Conservation (phyloP, 179 eudicot genomes). For the Gypsophila paniculata region DNA sequence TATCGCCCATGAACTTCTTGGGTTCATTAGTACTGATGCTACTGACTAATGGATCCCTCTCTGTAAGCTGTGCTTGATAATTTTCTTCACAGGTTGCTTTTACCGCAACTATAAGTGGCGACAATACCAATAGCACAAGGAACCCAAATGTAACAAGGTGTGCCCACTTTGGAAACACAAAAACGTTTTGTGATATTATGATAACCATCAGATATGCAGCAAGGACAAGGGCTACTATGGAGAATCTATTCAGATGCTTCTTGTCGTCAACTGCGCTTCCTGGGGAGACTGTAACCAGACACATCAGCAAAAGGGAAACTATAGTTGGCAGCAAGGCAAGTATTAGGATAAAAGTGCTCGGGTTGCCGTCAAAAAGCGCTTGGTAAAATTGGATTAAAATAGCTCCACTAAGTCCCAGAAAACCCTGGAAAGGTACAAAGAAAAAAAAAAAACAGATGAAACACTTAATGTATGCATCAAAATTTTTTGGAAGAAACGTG, state of each 20-base stretch:
- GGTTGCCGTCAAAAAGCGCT: constrained; percentile 47
- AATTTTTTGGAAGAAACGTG: not conserved
- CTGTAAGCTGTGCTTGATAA: not conserved
- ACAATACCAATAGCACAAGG: constrained; percentile 46
- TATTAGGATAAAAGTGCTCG: constrained; percentile 58
- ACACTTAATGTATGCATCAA: not conserved
- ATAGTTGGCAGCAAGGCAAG: constrained; percentile 63
- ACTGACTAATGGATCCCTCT: constrained; percentile 19
- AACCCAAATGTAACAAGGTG: constrained; percentile 28
- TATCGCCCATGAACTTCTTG: constrained; percentile 12
- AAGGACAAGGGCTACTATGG: constrained; percentile 43
- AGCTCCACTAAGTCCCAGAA: constrained; percentile 88
- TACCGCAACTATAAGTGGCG: constrained; percentile 39
- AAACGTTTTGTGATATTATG: constrained; percentile 46
- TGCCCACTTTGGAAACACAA: constrained; percentile 42
- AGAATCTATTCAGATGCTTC: constrained; percentile 56
- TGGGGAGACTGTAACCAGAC: constrained; percentile 43
- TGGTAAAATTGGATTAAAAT: constrained; percentile 62
- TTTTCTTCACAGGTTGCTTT: constrained; percentile 24
- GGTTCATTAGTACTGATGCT: not conserved
- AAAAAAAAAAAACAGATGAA: not conserved
- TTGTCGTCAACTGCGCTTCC: constrained; percentile 37
- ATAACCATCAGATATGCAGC: constrained; percentile 57
- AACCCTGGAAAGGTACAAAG: constrained; percentile 46
- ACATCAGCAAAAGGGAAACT: constrained; percentile 52